phyloP scores from a whole-genome alignment of 176 grass and related monocot genomes.

The Oryza meyeriana region DNA sequence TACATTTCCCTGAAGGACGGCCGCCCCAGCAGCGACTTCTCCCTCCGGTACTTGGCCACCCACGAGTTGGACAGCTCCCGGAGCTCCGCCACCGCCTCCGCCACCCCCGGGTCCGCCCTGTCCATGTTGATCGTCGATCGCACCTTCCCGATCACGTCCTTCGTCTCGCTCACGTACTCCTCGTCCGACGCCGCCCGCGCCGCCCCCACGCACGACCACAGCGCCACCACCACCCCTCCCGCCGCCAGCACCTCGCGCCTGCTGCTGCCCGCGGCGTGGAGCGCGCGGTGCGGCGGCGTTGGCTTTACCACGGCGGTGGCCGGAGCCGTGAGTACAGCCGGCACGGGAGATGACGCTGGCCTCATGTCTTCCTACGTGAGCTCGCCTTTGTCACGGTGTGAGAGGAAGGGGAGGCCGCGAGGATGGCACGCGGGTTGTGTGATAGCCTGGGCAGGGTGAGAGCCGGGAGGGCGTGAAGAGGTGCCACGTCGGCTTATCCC shows the following conservation, averaged over 20 bases:
- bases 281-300: not conserved
- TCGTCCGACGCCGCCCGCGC: conserved; percentile 61
- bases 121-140: conserved; percentile 83
- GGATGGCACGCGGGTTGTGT: not conserved
- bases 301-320: conserved; percentile 17
- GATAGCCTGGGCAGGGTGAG: not conserved
- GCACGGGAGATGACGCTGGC: conserved; percentile 37
- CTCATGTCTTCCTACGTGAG: conserved; percentile 30
- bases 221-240: conserved; percentile 13
- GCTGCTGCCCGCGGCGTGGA: not conserved
- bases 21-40: conserved; percentile 79
- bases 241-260: conserved; percentile 28
- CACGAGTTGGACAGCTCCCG: conserved; percentile 86
- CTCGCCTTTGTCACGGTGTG: not conserved
- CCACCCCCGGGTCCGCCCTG: conserved; percentile 80
- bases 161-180: conserved; percentile 90
- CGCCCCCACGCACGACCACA: not conserved
- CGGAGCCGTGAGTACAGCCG: conserved; percentile 14
- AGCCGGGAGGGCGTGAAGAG: not conserved
- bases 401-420: not conserved
- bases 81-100: conserved; percentile 71
- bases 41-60: conserved; percentile 93
- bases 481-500: conserved; percentile 53
- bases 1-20: conserved; percentile 95
- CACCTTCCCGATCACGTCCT: conserved; percentile 90